Conservation (phyloP, 2,329 filamentous ascomycete genomes). For the Lasiodiplodia theobromae region DNA sequence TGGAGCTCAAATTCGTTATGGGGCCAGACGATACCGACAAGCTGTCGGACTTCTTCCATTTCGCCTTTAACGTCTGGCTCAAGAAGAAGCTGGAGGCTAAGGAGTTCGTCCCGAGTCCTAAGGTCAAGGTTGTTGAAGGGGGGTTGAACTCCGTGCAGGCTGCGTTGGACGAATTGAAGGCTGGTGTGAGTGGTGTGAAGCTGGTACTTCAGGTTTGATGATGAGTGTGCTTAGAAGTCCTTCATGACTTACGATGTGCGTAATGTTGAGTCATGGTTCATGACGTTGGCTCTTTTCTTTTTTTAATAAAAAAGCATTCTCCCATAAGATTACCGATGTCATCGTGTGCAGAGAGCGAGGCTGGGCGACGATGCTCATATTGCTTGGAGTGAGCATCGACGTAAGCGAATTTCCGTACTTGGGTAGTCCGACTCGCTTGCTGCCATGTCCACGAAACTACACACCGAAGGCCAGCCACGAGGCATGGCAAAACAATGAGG, state of each 20-base stretch:
- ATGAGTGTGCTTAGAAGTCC: background rate
- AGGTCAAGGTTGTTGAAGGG: slow-evolving; percentile 34
- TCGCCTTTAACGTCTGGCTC: slow-evolving; percentile 35
- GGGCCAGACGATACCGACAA: slow-evolving; percentile 30
- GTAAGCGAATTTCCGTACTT: background rate
- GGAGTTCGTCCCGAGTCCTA: slow-evolving; percentile 37
- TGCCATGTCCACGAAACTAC: background rate
- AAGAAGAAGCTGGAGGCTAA: slow-evolving; percentile 34
- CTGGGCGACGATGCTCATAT: background rate
- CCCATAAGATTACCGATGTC: background rate
- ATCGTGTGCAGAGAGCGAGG: background rate
- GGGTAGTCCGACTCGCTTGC: background rate
- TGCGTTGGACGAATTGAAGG: slow-evolving; percentile 36
- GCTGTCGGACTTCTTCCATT: slow-evolving; percentile 32
- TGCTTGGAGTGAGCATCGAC: too few species aligned
- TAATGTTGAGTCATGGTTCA: background rate
- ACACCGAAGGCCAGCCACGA: background rate
- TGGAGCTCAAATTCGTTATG: slow-evolving; percentile 34
- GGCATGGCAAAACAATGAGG: slow-evolving; percentile 35
- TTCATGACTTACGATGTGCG: background rate
- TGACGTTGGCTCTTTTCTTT: background rate
- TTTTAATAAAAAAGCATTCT: background rate
- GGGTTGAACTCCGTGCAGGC: slow-evolving; percentile 33
- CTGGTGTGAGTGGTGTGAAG: slow-evolving; percentile 36
- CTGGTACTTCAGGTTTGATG: slow-evolving; percentile 40